These are phyloP conservation scores for Byssochlamys sp. DNA, from an alignment of 2,329 filamentous ascomycete genomes.

Conservation along the genomic window DNA sequence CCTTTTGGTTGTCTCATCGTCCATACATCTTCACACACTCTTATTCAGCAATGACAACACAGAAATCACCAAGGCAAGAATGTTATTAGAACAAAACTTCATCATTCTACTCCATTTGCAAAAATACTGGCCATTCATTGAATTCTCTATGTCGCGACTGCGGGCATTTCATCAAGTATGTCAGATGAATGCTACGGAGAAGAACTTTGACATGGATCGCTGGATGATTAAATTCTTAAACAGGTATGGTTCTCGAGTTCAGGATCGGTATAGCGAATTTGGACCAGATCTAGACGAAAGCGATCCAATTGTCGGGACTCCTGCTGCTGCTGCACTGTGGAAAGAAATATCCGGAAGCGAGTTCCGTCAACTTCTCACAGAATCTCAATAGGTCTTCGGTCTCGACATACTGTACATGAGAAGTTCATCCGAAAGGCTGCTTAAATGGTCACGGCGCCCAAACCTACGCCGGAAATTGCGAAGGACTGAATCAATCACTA, in stretches of 20 bases:
- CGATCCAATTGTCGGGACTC: neutral
- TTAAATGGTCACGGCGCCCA: neutral
- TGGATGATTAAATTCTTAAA: conserved; percentile 35
- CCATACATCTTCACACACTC: conserved; percentile 39
- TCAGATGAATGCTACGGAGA: conserved; percentile 22
- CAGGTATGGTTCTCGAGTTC: neutral
- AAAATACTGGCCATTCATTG: conserved; percentile 34
- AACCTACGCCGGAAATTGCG: conserved; percentile 33
- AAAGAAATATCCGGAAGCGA: neutral
- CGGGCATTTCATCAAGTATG: conserved; percentile 37
- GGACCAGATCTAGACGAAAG: neutral
- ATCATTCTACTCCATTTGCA: conserved; percentile 34
- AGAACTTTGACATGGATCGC: conserved; percentile 31
- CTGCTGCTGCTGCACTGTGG: neutral
- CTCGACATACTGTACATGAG: neutral
- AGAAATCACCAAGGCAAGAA: conserved; percentile 27
- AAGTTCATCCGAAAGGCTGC: neutral
- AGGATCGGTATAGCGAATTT: neutral
- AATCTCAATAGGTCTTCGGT: neutral
- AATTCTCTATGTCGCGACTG: conserved; percentile 30
- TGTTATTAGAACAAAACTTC: conserved; percentile 37
- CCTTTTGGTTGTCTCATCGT: conserved; percentile 39
- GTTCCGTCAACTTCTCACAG: neutral
- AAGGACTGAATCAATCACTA: conserved; percentile 49
- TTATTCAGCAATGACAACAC: conserved; percentile 32